A percentile compares a stretch with the other conserved stretches of the same genome.
Evolutionary conservation across 129 eudicot genomes (phyloP).

Genomic region (carrot (Daucus carota)): DH1_v3.0 NC_030386.2:37944501-37945000

Average conservation of each 20-base stretch:
- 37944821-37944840: neutral
- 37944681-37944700: conserved; percentile 8
- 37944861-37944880: neutral
- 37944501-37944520: neutral
- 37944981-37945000: neutral
- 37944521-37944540: conserved; percentile 8
- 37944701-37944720: conserved; percentile 11
- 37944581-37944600: neutral
- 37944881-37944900: conserved; percentile 13
- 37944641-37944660: neutral
- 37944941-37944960: conserved; percentile 16
- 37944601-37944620: conserved; percentile 6
- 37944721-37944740: conserved; percentile 1
- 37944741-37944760: neutral
- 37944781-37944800: neutral
- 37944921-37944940: conserved; percentile 18
- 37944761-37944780: neutral
- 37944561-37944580: neutral
- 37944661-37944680: conserved; percentile 10
- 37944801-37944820: neutral
- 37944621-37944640: neutral
- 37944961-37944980: neutral
- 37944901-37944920: conserved; percentile 11
- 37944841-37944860: neutral
- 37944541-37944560: neutral